Conservation (phyloP, 768 basidiomycete genomes). For the Pleurotus giganteus region DNA sequence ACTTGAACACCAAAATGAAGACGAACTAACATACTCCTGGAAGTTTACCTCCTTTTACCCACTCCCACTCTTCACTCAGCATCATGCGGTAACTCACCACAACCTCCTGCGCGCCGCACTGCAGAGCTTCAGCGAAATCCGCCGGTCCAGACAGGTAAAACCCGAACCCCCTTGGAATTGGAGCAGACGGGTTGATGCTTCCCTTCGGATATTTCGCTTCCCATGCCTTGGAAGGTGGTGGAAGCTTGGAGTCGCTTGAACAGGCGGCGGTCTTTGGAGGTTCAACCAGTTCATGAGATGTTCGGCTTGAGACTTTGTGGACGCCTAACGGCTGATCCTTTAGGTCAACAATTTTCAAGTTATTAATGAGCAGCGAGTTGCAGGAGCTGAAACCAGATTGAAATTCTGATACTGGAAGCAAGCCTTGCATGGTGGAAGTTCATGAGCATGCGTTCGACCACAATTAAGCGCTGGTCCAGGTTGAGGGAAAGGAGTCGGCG, state of each 20-base stretch:
- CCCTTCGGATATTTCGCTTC: slow-evolving; percentile 61
- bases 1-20: neutral
- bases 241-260: neutral
- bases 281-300: slow-evolving; percentile 29
- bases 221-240: slow-evolving; percentile 43
- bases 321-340: slow-evolving; percentile 46
- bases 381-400: slow-evolving; percentile 44
- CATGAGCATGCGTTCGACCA: too few species aligned
- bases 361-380: slow-evolving; percentile 17
- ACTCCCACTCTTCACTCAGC: slow-evolving; percentile 62
- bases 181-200: slow-evolving; percentile 54
- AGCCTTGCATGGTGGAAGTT: neutral
- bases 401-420: slow-evolving; percentile 26
- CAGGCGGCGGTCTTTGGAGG: slow-evolving; percentile 21
- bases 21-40: slow-evolving; percentile 62
- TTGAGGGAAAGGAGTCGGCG: too few species aligned
- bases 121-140: slow-evolving; percentile 35
- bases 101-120: slow-evolving; percentile 47
- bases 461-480: too few species aligned
- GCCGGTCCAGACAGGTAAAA: slow-evolving; percentile 64
- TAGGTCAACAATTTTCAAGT: slow-evolving; percentile 28
- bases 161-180: slow-evolving; percentile 61
- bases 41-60: slow-evolving; percentile 74
- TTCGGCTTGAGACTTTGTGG: slow-evolving; percentile 41
- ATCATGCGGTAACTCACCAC: slow-evolving; percentile 65